Evolutionary conservation across 305 asterid genomes (phyloP), one percentile per base, ranked within the genome.

Genomic region (Salvia sclarea): DNA sequence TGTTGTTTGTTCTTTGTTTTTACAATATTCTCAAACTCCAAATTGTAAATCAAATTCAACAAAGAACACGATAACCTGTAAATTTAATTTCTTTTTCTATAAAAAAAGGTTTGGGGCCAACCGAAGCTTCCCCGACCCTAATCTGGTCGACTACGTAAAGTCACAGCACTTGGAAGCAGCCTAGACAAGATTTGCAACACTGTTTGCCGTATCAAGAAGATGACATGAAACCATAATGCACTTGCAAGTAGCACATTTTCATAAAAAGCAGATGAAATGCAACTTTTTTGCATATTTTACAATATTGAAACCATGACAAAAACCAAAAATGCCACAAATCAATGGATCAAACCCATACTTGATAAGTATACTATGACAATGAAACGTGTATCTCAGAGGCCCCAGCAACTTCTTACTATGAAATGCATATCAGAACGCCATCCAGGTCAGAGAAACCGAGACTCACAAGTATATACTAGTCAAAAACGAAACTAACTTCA

Each of bases 391-490:
- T 7, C 18, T 65, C 18, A 21, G 48, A 52, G 24, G 22, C 65
- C 25, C 61, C 61, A 66, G 67, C 58, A 55, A 57, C 18, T 64
- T 30, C 56, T 28, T 65, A 43, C 64, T 35, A 57, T n/a, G 24
- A 25, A 50, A 50, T 31, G 71, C 68, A 74, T 38, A n/a, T 38
- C 44, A 55, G 43, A 40, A 17, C 21, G 61, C 70, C 70, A 54
- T 22, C 49, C 49, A 16, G 20, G 74, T 61, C 54, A 58, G n/a
- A 37, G 25, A 31, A 50, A 21, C 10, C 50, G 40, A 43, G 40
- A 71, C 72, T 44, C 71, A 47, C 61, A 45, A 72, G 17, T 48
- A 54, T 68, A 13, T 56, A 66, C 64, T 25, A 61, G 53, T 55
- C 10, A 52, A 48, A 54, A 75, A 38, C 25, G 50, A 66, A 21